phyloP scores from a whole-genome alignment of 257 asterid species.

The Ilex asprella region DNA sequence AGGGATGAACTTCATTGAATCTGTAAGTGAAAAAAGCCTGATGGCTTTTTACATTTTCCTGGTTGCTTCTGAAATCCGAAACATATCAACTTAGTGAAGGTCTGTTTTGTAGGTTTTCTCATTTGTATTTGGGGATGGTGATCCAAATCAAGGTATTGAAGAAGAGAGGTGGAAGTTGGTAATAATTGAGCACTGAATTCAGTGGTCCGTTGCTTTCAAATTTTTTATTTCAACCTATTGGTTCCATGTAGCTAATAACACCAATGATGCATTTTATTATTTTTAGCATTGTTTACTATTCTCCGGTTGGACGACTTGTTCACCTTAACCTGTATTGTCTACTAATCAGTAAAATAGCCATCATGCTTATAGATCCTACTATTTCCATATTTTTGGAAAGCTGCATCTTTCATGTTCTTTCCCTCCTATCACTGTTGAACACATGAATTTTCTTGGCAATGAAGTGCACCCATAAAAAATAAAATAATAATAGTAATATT shows the following conservation, averaged over 20 bases:
- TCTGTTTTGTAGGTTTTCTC: slow-evolving; percentile 73
- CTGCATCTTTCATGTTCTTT: too few relatives aligned
- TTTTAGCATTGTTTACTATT: too few relatives aligned
- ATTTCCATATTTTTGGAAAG: too few relatives aligned
- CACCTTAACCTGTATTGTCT: too few relatives aligned
- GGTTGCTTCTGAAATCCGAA: slow-evolving; percentile 8
- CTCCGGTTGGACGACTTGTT: too few relatives aligned
- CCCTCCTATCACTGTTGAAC: too few relatives aligned
- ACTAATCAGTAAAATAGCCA: too few relatives aligned
- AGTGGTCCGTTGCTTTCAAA: slow-evolving; percentile 68
- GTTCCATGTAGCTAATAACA: slow-evolving; percentile 4
- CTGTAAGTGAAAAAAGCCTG: slow-evolving; percentile 43
- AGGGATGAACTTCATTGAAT: slow-evolving; percentile 89
- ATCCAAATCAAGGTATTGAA: slow-evolving; percentile 99
- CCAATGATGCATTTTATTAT: too few relatives aligned
- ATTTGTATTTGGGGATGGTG: slow-evolving; percentile 98
- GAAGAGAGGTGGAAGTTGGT: slow-evolving; percentile 99
- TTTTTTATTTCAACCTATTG: slow-evolving; percentile 13
- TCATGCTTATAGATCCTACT: too few relatives aligned
- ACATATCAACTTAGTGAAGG: neutral
- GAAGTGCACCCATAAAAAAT: too few relatives aligned
- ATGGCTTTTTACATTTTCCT: slow-evolving; percentile 11
- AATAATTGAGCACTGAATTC: slow-evolving; percentile 79
- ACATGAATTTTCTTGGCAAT: too few relatives aligned
- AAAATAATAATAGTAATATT: too few relatives aligned